Conservation (phyloP, 2,329 filamentous ascomycete species). For the Tolypocladium ovalisporum region DNA sequence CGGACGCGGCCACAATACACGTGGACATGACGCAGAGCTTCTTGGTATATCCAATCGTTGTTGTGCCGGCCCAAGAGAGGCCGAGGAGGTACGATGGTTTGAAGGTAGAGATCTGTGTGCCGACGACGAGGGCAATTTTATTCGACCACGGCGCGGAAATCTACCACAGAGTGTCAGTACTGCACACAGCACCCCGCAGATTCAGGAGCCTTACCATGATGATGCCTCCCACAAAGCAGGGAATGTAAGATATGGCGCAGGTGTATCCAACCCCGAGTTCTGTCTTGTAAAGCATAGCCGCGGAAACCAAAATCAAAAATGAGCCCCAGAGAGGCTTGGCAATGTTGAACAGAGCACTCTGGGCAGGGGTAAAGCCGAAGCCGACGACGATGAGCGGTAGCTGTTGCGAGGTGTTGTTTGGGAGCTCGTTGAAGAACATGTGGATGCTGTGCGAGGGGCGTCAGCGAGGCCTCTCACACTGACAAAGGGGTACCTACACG, state of each 20-base stretch:
- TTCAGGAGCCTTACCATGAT: constrained; percentile 6
- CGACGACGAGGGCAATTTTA: constrained; percentile 15
- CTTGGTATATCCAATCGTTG: constrained; percentile 12
- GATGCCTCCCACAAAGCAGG: constrained; percentile 12
- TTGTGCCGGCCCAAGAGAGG: constrained; percentile 14
- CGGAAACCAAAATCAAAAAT: constrained; percentile 10
- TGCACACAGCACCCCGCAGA: background rate
- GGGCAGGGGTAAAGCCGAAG: constrained; percentile 12
- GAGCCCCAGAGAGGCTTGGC: constrained; percentile 11
- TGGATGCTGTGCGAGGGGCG: constrained; percentile 6
- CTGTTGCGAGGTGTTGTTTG: constrained; percentile 14
- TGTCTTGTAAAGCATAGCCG: constrained; percentile 9
- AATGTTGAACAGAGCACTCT: constrained; percentile 14
- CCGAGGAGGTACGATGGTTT: constrained; percentile 17
- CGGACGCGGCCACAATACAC: constrained; percentile 11
- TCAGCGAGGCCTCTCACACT: background rate
- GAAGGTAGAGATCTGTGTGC: constrained; percentile 17
- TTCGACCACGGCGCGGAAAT: constrained; percentile 13
- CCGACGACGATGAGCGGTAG: constrained; percentile 13
- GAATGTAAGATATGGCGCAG: constrained; percentile 13
- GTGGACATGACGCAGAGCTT: constrained; percentile 12
- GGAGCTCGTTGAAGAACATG: constrained; percentile 16
- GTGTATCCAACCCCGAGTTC: constrained; percentile 13
- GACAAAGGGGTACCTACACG: background rate
- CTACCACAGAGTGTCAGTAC: background rate